Evolutionary conservation across 805 yeast species (phyloP), one percentile per base, ranked within the genome.

Genomic region (Ogataea chonburiensis): DNA sequence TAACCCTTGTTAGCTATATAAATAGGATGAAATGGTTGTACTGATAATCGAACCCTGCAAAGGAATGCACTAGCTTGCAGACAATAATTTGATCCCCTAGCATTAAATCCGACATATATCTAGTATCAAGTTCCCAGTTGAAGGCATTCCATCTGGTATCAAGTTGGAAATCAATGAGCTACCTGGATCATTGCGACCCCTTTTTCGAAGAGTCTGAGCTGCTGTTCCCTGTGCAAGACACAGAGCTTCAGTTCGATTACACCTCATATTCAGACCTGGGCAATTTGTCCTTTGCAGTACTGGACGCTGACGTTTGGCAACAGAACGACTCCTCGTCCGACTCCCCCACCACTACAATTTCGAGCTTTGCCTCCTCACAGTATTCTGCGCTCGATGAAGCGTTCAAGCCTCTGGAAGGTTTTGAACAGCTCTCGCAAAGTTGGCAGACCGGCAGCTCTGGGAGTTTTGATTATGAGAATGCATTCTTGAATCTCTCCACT

Each of bases 321-420:
- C n/a, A n/a, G n/a, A n/a, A n/a, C n/a, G n/a, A n/a, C n/a, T n/a
- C n/a, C n/a, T n/a, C n/a, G n/a, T n/a, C n/a, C n/a, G 34, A 30
- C 14, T 29, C 40, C 13, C 34, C 34, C 10, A 13, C 21, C 5
- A 21, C 31, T 7, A 26, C 35, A 7, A 14, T 21, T n/a, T 18
- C 7, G 12, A 28, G 28, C 17, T 14, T 24, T n/a, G 37, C 21
- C 7, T 28, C 33, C 8, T 28, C 38, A 12, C 34, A 33, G 18
- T 19, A 17, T 7, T 20, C 31, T 8, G 35, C n/a, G 9, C 13
- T 17, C 14, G n/a, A 7, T 11, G 23, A 28, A 5, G 24, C 24
- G 17, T 34, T 26, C 30, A 31, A 32, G 24, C 45, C 45, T 24
- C 31, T 41, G 21, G 37, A 41, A 27, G 45, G 45, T 7, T 37